Percentiles rank a stretch among this genome's conserved stretches.
These are phyloP conservation scores for Hyaloraphidium curvatum DNA, from an alignment of 192 early-diverging fungal species.

Conservation along the genomic window DNA sequence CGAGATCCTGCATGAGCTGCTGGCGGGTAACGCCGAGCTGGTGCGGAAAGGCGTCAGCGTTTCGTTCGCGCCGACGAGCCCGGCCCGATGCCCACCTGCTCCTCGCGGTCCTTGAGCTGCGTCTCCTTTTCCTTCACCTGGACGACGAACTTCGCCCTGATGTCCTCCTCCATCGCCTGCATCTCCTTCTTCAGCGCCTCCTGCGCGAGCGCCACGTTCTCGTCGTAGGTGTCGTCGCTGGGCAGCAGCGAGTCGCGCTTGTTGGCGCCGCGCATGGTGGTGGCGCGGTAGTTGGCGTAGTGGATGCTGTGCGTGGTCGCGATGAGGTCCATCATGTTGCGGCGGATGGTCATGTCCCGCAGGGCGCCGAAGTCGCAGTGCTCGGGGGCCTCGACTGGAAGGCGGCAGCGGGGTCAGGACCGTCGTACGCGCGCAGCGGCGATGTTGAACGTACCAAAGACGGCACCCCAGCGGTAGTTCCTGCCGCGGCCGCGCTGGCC, in stretches of 20 bases:
- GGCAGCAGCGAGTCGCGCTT: slow-evolving; percentile 61
- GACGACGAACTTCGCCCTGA: slow-evolving; percentile 36
- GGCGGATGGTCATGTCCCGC: slow-evolving; percentile 64
- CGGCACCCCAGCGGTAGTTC: slow-evolving; percentile 88
- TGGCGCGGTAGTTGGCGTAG: slow-evolving; percentile 89
- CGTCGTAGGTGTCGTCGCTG: slow-evolving; percentile 63
- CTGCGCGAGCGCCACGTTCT: slow-evolving; percentile 43
- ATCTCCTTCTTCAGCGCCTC: slow-evolving; percentile 39
- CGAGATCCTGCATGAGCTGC: neutral
- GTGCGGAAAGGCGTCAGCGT: neutral
- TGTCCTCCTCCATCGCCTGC: slow-evolving; percentile 51
- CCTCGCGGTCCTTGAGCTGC: slow-evolving; percentile 27
- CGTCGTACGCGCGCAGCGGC: neutral
- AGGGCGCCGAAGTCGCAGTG: slow-evolving; percentile 94
- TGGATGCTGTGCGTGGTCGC: slow-evolving; percentile 90
- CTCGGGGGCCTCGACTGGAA: slow-evolving; percentile 73
- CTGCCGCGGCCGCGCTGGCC: slow-evolving; percentile 83
- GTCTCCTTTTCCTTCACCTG: slow-evolving; percentile 43
- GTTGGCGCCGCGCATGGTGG: slow-evolving; percentile 58
- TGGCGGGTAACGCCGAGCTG: neutral
- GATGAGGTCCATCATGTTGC: slow-evolving; percentile 78
- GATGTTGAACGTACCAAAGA: slow-evolving; percentile 38
- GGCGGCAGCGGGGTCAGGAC: neutral
- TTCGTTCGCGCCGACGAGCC: neutral
- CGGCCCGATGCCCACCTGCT: slow-evolving; percentile 7